These are phyloP conservation scores for Pleurotus giganteus DNA, from an alignment of 768 basidiomycete genomes.

Conservation along the genomic window DNA sequence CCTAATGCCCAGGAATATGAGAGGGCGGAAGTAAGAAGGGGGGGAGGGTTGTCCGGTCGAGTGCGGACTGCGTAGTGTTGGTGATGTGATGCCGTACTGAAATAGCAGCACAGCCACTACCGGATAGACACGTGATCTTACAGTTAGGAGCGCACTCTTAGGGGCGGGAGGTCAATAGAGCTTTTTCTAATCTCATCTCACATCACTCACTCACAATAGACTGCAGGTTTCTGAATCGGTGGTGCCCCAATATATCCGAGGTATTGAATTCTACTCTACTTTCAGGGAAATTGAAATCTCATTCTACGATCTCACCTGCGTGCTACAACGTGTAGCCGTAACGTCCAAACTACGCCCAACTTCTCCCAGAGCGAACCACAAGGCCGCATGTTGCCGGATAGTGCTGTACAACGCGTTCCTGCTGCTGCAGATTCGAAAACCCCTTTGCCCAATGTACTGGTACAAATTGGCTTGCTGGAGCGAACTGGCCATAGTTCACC, in stretches of 20 bases:
- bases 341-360: background rate
- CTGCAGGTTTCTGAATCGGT: too few species aligned
- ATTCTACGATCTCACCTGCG: background rate
- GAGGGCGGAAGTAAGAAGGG: background rate
- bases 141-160: background rate
- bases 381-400: background rate
- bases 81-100: background rate
- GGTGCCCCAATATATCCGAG: too few species aligned
- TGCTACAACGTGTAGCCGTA: background rate
- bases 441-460: constrained; percentile 3
- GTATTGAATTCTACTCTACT: background rate
- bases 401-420: background rate
- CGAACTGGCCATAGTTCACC: background rate
- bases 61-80: background rate
- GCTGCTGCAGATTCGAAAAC: background rate
- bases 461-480: background rate
- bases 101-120: background rate
- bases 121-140: background rate
- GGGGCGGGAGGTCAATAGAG: background rate
- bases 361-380: background rate
- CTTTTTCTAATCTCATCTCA: background rate
- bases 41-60: background rate
- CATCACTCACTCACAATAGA: background rate
- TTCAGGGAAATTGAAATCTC: background rate
- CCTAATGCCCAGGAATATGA: background rate